Conservation (phyloP, 352 stramenopile species). For the Plasmopara muralis region DNA sequence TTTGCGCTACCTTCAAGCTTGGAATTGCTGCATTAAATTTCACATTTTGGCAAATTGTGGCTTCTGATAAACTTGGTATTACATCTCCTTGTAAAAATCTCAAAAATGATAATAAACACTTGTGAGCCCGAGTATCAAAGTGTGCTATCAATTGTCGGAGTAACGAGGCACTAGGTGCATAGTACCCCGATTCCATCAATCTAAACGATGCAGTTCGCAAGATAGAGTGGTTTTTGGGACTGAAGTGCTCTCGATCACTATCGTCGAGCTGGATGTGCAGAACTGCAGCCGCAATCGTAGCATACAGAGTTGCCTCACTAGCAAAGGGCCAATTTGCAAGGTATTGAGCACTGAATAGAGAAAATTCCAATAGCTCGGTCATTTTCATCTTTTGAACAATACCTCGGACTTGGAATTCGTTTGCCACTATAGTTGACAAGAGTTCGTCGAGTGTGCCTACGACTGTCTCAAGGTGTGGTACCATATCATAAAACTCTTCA, state of each 20-base stretch:
- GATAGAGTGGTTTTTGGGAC: not conserved
- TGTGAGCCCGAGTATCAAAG: not conserved
- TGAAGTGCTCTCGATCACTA: not conserved
- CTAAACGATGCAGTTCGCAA: slow-evolving; percentile 9
- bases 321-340: slow-evolving; percentile 21
- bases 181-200: slow-evolving; percentile 24
- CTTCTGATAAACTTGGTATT: slow-evolving; percentile 2
- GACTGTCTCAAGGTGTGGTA: slow-evolving; percentile 5
- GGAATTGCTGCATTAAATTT: slow-evolving; percentile 4
- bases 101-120: slow-evolving; percentile 25
- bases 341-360: slow-evolving; percentile 11
- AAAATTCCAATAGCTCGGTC: slow-evolving; percentile 18
- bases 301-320: slow-evolving; percentile 23
- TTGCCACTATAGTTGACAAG: slow-evolving; percentile 10
- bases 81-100: slow-evolving; percentile 28
- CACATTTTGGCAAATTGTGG: slow-evolving; percentile 5
- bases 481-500: slow-evolving; percentile 24
- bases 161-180: slow-evolving; percentile 15
- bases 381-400: not conserved
- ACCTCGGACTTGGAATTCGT: not conserved
- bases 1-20: slow-evolving; percentile 20
- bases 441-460: slow-evolving; percentile 21
- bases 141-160: slow-evolving; percentile 8
- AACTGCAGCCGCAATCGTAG: slow-evolving; percentile 15
- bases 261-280: slow-evolving; percentile 7